Conservation (phyloP, 2,329 filamentous ascomycete genomes). For the Pleurostoma richardsiae region DNA sequence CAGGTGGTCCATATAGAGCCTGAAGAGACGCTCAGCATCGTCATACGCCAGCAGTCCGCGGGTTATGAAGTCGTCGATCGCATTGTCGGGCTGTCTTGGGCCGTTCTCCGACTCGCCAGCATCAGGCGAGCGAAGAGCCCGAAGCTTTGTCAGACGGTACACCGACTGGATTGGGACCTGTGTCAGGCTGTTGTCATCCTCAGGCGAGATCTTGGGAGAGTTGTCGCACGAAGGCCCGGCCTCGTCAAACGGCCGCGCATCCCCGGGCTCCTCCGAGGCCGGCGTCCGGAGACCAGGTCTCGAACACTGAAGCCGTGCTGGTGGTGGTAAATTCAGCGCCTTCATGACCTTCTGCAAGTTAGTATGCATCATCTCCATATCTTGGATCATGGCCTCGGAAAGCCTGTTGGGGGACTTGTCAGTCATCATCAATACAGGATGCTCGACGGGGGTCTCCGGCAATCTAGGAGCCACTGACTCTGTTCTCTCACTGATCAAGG, state of each 20-base stretch:
- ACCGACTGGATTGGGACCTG: constrained; percentile 32
- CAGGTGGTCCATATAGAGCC: constrained; percentile 42
- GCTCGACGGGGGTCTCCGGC: neutral
- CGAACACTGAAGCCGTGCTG: constrained; percentile 11
- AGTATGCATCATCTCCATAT: constrained; percentile 14
- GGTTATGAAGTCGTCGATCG: constrained; percentile 25
- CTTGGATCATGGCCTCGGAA: constrained; percentile 9
- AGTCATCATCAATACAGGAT: neutral
- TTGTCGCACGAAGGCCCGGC: constrained; percentile 16
- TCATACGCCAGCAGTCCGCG: constrained; percentile 35
- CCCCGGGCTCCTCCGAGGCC: constrained; percentile 7
- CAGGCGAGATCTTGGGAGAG: constrained; percentile 14
- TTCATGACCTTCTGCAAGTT: constrained; percentile 12
- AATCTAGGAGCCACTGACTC: constrained; percentile 19
- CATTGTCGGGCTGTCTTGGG: constrained; percentile 1
- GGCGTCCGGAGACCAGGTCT: constrained; percentile 6
- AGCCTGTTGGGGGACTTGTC: constrained; percentile 1
- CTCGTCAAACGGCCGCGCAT: constrained; percentile 3
- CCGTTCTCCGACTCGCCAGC: constrained; percentile 1
- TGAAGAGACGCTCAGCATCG: constrained; percentile 46
- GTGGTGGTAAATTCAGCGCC: constrained; percentile 10
- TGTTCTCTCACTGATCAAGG: constrained; percentile 33
- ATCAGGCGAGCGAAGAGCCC: constrained; percentile 1
- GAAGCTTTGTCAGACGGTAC: constrained; percentile 15
- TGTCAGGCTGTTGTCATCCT: constrained; percentile 27